These are phyloP conservation scores for sweet orange (Citrus sinensis) DNA, from an alignment of 345 rosid genomes.

Conservation along the genomic window DVS_A1.0 CM039165.1:21004001-21004500, in stretches of 20 bases:
- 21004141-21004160: slow-evolving; percentile 36
- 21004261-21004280: slow-evolving; percentile 57
- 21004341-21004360: slow-evolving; percentile 38
- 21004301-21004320: slow-evolving; percentile 82
- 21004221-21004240: slow-evolving; percentile 78
- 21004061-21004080: slow-evolving; percentile 63
- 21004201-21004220: slow-evolving; percentile 41
- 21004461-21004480: slow-evolving; percentile 56
- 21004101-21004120: slow-evolving; percentile 73
- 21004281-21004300: slow-evolving; percentile 95
- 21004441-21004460: slow-evolving; percentile 48
- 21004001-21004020: slow-evolving; percentile 32
- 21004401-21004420: slow-evolving; percentile 50
- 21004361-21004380: slow-evolving; percentile 28
- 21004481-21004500: slow-evolving; percentile 65
- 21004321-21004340: slow-evolving; percentile 38
- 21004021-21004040: slow-evolving; percentile 27
- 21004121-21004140: slow-evolving; percentile 79
- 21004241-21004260: slow-evolving; percentile 65
- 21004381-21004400: slow-evolving; percentile 18
- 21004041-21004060: slow-evolving; percentile 44
- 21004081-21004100: slow-evolving; percentile 57
- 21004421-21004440: slow-evolving; percentile 84
- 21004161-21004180: slow-evolving; percentile 52
- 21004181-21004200: slow-evolving; percentile 64